Percentiles rank a stretch among this genome's conserved stretches.
phyloP scores from a whole-genome alignment of 2,329 filamentous ascomycete species.

The Shiraia bambusicola region DNA sequence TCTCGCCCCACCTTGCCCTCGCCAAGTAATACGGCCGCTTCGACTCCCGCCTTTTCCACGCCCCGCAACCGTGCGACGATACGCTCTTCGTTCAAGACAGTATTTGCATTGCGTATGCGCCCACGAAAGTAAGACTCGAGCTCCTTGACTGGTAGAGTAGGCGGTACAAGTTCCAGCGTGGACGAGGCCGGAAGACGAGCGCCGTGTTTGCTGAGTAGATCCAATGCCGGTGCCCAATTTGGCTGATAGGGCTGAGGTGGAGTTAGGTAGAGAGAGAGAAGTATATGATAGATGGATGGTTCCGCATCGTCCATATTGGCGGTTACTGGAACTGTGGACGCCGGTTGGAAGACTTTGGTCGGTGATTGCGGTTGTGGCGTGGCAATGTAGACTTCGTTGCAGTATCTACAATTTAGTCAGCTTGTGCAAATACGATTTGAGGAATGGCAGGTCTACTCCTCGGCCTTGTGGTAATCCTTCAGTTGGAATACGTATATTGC shows the following conservation, averaged over 20 bases:
- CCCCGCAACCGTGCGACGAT: slow-evolving; percentile 76
- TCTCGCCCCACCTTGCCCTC: slow-evolving; percentile 62
- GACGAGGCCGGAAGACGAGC: slow-evolving; percentile 85
- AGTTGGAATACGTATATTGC: slow-evolving; percentile 97
- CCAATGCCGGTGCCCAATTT: slow-evolving; percentile 76
- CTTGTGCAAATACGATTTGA: neutral
- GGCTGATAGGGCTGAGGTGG: slow-evolving; percentile 72
- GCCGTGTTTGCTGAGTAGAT: slow-evolving; percentile 87
- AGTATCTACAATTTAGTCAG: slow-evolving; percentile 63
- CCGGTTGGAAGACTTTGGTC: slow-evolving; percentile 45
- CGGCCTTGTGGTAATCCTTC: slow-evolving; percentile 81
- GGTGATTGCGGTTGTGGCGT: slow-evolving; percentile 18
- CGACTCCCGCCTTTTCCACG: slow-evolving; percentile 75
- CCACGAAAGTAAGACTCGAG: slow-evolving; percentile 90
- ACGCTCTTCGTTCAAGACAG: slow-evolving; percentile 74
- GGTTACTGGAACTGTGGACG: slow-evolving; percentile 34
- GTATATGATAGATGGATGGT: slow-evolving; percentile 85
- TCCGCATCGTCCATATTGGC: slow-evolving; percentile 56
- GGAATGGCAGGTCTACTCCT: slow-evolving; percentile 64
- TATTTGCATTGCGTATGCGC: slow-evolving; percentile 83
- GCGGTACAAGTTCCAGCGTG: slow-evolving; percentile 82
- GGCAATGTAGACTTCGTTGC: slow-evolving; percentile 76
- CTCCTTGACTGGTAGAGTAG: slow-evolving; percentile 72
- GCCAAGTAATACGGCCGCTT: slow-evolving; percentile 73
- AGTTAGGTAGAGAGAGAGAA: slow-evolving; percentile 84